Evolutionary conservation across 2,329 filamentous ascomycete species (phyloP).

Genomic region (Berkeleyomyces rouxiae): DNA sequence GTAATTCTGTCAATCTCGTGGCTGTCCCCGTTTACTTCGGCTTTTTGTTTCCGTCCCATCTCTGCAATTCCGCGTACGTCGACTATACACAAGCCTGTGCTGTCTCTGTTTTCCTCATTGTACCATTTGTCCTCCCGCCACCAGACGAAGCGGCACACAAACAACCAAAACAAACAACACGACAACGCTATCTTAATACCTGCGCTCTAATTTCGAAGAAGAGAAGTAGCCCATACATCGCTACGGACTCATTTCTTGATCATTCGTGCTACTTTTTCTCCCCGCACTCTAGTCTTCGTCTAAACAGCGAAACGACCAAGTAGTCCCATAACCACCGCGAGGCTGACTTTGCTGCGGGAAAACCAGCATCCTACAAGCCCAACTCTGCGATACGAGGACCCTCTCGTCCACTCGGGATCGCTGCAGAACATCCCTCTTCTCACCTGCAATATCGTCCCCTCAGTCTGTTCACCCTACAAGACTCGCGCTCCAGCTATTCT

Average conservation of each 20-base stretch:
- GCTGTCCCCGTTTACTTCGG: not conserved
- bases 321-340: not conserved
- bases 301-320: not conserved
- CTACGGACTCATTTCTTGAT: not conserved
- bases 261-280: not conserved
- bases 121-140: not conserved
- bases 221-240: not conserved
- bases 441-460: not conserved
- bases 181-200: not conserved
- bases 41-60: not conserved
- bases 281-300: not conserved
- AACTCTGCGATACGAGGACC: not conserved
- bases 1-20: constrained; percentile 6
- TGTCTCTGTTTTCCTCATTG: not conserved
- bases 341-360: not conserved
- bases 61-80: not conserved
- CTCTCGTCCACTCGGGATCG: not conserved
- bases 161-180: not conserved
- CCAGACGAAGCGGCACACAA: not conserved
- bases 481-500: not conserved
- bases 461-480: not conserved
- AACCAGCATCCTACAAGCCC: not conserved
- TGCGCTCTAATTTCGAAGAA: not conserved
- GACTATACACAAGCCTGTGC: not conserved
- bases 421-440: not conserved